phyloP scores from a whole-genome alignment of 306 rosid species.

The Prunus davidiana region DNA sequence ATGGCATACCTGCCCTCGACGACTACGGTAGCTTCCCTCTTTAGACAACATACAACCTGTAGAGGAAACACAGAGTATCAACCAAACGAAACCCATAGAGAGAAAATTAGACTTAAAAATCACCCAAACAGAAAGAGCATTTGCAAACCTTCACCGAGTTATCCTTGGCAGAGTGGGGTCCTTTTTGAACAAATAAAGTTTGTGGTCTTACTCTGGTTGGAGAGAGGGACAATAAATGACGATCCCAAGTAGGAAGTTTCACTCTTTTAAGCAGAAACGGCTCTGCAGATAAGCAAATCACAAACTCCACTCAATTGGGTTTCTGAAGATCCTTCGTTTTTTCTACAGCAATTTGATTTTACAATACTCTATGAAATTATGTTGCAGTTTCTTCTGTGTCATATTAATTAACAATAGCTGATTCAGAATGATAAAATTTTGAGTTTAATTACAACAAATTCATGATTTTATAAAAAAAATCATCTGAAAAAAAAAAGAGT shows the following conservation, averaged over 20 bases:
- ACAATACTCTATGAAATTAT: no score
- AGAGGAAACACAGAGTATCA: constrained; percentile 12
- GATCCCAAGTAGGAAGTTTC: constrained; percentile 24
- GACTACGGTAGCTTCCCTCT: constrained; percentile 47
- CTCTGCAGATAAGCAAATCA: constrained; percentile 31
- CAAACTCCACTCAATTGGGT: neutral
- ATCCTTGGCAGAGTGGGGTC: constrained; percentile 28
- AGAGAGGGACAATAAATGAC: constrained; percentile 18
- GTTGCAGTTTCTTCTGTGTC: neutral
- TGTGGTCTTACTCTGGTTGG: constrained; percentile 25
- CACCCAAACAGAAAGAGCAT: constrained; percentile 1
- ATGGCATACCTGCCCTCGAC: constrained; percentile 61
- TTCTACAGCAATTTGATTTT: neutral
- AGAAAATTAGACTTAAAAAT: neutral
- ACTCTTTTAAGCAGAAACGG: constrained; percentile 31
- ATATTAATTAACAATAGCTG: no score
- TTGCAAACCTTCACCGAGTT: constrained; percentile 40
- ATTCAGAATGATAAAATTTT: neutral
- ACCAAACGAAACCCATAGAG: constrained; percentile 2
- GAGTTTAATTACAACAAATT: neutral
- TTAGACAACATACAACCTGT: constrained; percentile 55
- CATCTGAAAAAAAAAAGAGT: neutral
- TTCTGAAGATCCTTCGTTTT: neutral
- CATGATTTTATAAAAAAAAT: neutral
- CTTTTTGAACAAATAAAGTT: constrained; percentile 32